Evolutionary conservation across 805 yeast species (phyloP), one percentile per base, ranked within the genome.

Genomic region (Myxozyma neglecta): DNA sequence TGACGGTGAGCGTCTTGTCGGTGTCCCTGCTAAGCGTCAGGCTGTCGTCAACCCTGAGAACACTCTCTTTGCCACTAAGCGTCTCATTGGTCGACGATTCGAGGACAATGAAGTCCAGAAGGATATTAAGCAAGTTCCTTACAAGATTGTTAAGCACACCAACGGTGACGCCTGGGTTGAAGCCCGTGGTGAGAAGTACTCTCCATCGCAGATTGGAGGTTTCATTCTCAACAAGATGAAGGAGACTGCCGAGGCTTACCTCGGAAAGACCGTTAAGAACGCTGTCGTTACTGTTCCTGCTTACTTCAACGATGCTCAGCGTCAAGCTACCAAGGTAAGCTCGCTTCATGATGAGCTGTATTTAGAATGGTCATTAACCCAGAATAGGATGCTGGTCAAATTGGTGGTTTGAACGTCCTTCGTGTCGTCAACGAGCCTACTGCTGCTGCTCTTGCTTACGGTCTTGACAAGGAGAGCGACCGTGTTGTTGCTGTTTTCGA

Each of bases 121-220:
- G 79, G 97, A 92, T 77, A 81, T 90, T 72, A 81, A 82, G 71
- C 87, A 88, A 78, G 93, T 91, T 57, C 97, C 97, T 58, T 91
- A 89, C 86, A 85, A 87, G 80, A 90, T 91, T 69, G 88, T 89
- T 72, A 87, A 90, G 81, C 96, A 90, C 83, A 76, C 81, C 67
- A 92, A 92, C 75, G 97, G 97, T 69, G 97, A 92, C 75, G 97
- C 97, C 61, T 91, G 97, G 97, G 85, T 91, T 60, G 90, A 90
- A 81, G 91, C 96, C 65, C 84, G 90, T 70, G 96, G 93, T 70
- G 84, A 88, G 76, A 79, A 81, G 67, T 92, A 91, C 82, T 91
- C 97, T 54, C 97, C 97, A 58, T 92, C 96, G 62, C 97, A 91
- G 79, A 89, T 91, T 71, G 97, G 97, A 73, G 97, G 97, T 59